A percentile compares a stretch with the other conserved stretches of the same genome.
phyloP scores from a whole-genome alignment of 805 yeast genomes.

The Teunomyces funiuensis region DNA sequence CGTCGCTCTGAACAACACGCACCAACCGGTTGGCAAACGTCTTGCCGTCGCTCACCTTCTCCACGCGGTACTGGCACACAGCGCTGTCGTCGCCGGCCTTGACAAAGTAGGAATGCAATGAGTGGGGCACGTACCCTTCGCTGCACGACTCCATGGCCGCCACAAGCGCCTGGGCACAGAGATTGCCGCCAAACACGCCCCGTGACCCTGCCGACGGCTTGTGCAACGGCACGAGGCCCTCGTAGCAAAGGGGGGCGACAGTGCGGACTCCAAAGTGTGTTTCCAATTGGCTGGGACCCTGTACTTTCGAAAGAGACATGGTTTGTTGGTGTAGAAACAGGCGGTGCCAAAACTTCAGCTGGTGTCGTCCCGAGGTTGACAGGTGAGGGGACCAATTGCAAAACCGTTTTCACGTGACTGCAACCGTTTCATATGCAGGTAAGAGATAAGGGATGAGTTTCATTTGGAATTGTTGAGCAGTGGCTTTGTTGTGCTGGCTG shows the following conservation, averaged over 20 bases:
- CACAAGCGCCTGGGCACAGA: conserved; percentile 33
- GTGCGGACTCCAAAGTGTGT: conserved; percentile 15
- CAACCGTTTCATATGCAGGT: no score
- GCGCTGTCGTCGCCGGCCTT: conserved; percentile 35
- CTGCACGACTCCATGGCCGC: conserved; percentile 32
- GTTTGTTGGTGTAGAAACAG: neutral
- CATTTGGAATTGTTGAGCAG: no score
- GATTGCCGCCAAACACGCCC: conserved; percentile 44
- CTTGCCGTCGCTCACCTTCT: conserved; percentile 33
- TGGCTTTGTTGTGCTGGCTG: neutral
- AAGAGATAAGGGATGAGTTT: no score
- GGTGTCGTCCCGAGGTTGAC: neutral
- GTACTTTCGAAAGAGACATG: neutral
- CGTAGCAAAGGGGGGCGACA: conserved; percentile 10
- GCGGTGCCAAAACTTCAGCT: no score
- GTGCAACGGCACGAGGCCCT: conserved; percentile 17
- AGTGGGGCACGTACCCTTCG: conserved; percentile 38
- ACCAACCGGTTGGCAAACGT: conserved; percentile 36
- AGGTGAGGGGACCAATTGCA: neutral
- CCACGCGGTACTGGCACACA: conserved; percentile 33
- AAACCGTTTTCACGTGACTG: neutral
- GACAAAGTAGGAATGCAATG: conserved; percentile 40
- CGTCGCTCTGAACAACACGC: conserved; percentile 29
- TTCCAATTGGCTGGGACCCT: neutral
- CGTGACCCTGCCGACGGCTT: conserved; percentile 23